Conservation (phyloP, 1,284 basidiomycete species). For the Schizophyllum commune region DNA sequence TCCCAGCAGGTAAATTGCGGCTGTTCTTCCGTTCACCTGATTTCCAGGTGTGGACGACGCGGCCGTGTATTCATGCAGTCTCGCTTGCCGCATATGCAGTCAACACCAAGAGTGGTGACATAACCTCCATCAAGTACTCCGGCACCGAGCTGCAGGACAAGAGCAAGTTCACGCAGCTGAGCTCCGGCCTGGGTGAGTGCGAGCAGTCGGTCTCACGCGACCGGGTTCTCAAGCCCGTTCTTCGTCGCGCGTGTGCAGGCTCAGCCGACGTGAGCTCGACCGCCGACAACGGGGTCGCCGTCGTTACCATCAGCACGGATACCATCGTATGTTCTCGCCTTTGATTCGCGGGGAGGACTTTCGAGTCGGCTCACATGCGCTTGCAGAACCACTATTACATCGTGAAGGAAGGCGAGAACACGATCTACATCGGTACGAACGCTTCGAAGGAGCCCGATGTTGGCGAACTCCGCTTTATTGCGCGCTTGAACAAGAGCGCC, state of each 20-base stretch:
- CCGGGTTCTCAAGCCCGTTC: background rate
- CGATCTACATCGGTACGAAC: conserved; percentile 35
- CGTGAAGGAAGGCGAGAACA: conserved; percentile 32
- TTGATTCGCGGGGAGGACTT: background rate
- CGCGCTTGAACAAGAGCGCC: conserved; percentile 33
- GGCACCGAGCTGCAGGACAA: conserved; percentile 37
- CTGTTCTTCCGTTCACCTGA: too few species aligned
- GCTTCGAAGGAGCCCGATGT: conserved; percentile 36
- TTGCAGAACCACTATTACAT: conserved; percentile 35
- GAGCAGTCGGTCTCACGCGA: background rate
- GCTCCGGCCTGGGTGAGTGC: conserved; percentile 33
- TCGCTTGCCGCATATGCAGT: conserved; percentile 20
- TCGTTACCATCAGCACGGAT: conserved; percentile 32
- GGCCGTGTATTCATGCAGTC: background rate
- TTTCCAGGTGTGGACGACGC: too few species aligned
- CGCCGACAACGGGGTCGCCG: conserved; percentile 30
- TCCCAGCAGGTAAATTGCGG: too few species aligned
- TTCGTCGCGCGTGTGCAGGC: conserved; percentile 17
- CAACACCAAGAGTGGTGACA: conserved; percentile 34
- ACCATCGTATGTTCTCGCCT: conserved; percentile 27
- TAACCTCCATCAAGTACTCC: conserved; percentile 37
- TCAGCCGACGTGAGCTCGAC: conserved; percentile 33
- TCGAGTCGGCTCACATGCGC: background rate
- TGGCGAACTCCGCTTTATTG: conserved; percentile 42
- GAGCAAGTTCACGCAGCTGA: conserved; percentile 36